Evolutionary conservation across 2,329 filamentous ascomycete genomes (phyloP).

Genomic region (Aspergillus pseudoterreus): DNA sequence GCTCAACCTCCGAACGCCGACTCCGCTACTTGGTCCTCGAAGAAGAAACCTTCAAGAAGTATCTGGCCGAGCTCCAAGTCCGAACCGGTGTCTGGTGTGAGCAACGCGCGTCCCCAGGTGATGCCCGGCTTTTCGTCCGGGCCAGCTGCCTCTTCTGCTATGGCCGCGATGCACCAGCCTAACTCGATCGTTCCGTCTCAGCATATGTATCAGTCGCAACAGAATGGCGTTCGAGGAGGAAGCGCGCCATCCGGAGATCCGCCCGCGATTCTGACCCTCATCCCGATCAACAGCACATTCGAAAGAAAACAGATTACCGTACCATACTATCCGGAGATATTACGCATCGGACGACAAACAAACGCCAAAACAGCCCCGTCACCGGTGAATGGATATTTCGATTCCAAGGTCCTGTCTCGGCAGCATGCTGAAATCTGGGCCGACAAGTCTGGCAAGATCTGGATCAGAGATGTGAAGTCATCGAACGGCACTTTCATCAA

Average conservation of each 20-base stretch:
- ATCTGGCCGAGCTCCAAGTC: conserved; percentile 65
- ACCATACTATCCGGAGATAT: conserved; percentile 86
- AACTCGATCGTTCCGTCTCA: conserved; percentile 64
- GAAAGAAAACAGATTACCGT: conserved; percentile 95
- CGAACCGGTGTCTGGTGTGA: conserved; percentile 61
- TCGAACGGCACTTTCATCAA: conserved; percentile 99
- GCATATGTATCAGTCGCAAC: conserved; percentile 61
- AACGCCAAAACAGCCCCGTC: conserved; percentile 95
- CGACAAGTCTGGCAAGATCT: conserved; percentile 79
- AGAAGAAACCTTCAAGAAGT: conserved; percentile 49
- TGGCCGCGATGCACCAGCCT: conserved; percentile 61
- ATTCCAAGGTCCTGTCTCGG: conserved; percentile 93
- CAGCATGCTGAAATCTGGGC: conserved; percentile 97
- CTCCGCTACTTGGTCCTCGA: conserved; percentile 37
- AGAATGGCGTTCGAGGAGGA: conserved; percentile 52
- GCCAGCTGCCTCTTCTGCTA: conserved; percentile 57
- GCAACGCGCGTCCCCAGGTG: conserved; percentile 59
- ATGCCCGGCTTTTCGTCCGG: conserved; percentile 57
- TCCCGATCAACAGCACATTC: conserved; percentile 93
- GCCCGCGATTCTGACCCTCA: conserved; percentile 76
- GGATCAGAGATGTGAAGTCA: conserved; percentile 95
- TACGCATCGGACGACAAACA: conserved; percentile 92
- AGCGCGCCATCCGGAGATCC: conserved; percentile 52
- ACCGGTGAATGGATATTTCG: conserved; percentile 88
- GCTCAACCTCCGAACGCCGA: conserved; percentile 35